Evolutionary conservation across 345 rosid species (phyloP).

Genomic region (Ricinus communis): DNA sequence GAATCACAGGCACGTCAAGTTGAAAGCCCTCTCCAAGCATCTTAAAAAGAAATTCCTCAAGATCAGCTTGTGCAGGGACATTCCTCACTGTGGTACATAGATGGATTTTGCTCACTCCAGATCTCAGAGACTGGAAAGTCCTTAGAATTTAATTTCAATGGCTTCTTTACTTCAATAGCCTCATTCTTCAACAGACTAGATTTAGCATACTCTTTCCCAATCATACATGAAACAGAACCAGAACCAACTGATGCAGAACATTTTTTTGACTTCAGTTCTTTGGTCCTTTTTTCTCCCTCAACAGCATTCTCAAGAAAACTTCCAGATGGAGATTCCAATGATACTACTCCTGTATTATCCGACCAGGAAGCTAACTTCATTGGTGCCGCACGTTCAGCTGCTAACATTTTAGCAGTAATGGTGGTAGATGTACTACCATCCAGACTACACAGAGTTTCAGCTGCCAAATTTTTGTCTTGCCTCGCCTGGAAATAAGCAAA

Average conservation of each 20-base stretch:
- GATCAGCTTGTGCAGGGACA: conserved; percentile 26
- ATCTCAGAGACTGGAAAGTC: conserved; percentile 43
- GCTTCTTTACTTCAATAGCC: conserved; percentile 39
- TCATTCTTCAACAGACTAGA: conserved; percentile 28
- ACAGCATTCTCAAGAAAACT: conserved; percentile 17
- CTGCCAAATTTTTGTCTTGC: conserved; percentile 34
- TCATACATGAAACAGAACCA: conserved; percentile 43
- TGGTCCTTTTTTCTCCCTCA: conserved; percentile 24
- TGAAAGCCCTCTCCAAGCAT: conserved; percentile 59
- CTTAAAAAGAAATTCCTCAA: conserved; percentile 49
- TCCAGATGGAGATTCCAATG: conserved; percentile 28
- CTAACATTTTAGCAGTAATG: conserved; percentile 7
- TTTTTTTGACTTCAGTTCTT: conserved; percentile 31
- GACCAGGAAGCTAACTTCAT: conserved; percentile 1
- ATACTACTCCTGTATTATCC: conserved; percentile 12
- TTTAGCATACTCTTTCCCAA: conserved; percentile 44
- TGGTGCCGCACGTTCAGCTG: conserved; percentile 6
- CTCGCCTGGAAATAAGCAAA: conserved; percentile 42
- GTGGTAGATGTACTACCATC: conserved; percentile 6
- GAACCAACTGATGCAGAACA: conserved; percentile 43
- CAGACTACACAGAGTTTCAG: conserved; percentile 46
- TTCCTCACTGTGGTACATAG: conserved; percentile 10
- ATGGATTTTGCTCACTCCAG: conserved; percentile 33
- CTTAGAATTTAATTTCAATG: conserved; percentile 43
- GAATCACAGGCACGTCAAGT: conserved; percentile 46